Base-by-base conservation (phyloP, 1,139 yeast species). In the Yamadazyma buinensis region DNA sequence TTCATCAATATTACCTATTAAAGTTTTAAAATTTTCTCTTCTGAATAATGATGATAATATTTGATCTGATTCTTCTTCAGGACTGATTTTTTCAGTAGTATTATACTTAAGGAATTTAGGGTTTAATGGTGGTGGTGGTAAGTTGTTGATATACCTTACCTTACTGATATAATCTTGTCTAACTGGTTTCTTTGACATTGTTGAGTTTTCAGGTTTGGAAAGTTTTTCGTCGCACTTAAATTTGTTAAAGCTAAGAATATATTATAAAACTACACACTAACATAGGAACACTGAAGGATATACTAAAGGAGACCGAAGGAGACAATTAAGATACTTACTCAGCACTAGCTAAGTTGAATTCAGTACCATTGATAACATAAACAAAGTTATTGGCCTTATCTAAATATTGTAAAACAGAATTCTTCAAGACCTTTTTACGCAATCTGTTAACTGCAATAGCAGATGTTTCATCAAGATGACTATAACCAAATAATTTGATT, bases 81-180 rank as follows among this genome's bases (percentile, higher is more conserved):
- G 57, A 12, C 75, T 52, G 29, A 52, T 46, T 24, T 51, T 51
- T 34, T 61, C 67, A 7, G 72, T 65, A 22, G 66, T 54, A 60
- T 70, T 55, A 45, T 76, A 72, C 38, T 80, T 75, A 38, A 92
- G 59, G 40, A 88, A 71, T 57, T 85, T 87, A 17, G 99, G 97
- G 35, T 95, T 88, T 43, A 94, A 72, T 17, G 94, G 85, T 9
- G 98, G 97, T 2, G 97, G 92, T 12, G 98, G 98, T 23, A 92
- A 67, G 51, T 80, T 85, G 55, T 92, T 92, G 41, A 79, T 78
- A 57, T 88, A 92, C 52, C 95, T 76, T 36, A 85, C 78, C 48
- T 85, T 83, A 37, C 95, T 94, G 39, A 92, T 82, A 54, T 84
- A 90, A 47, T 88, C 97, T 59, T 90, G 96, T 55, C 87, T 77